A percentile compares a stretch with the other conserved stretches of the same genome.
These are phyloP conservation scores for Karstenula rhodostoma DNA, from an alignment of 2,329 filamentous ascomycete genomes.

Conservation along the genomic window DNA sequence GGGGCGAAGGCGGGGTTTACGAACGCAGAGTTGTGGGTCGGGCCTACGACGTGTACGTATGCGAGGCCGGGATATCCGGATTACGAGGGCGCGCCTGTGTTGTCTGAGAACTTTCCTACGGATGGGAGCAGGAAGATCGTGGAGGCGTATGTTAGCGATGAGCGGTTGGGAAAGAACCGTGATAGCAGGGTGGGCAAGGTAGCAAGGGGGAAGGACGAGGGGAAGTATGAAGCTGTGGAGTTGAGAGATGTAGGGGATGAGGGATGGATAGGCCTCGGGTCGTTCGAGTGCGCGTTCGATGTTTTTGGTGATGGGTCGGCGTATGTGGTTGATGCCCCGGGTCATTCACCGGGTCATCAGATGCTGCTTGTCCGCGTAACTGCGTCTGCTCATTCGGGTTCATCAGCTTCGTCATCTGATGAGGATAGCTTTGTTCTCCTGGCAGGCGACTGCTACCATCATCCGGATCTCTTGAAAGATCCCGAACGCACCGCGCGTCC, in stretches of 20 bases:
- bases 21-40: conserved; percentile 51
- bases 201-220: conserved; percentile 29
- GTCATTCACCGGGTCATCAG: conserved; percentile 62
- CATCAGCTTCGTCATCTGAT: not conserved
- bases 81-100: conserved; percentile 37
- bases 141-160: conserved; percentile 39
- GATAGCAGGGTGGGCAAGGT: conserved; percentile 40
- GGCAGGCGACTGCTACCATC: conserved; percentile 45
- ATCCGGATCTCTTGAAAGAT: conserved; percentile 36
- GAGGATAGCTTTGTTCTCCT: conserved; percentile 39
- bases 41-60: conserved; percentile 44
- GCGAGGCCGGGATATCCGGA: conserved; percentile 42
- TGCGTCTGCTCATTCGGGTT: not conserved
- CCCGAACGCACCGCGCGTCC: conserved; percentile 39
- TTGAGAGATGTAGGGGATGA: conserved; percentile 45
- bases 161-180: conserved; percentile 29
- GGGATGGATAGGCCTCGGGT: conserved; percentile 50
- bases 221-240: conserved; percentile 39
- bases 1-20: conserved; percentile 47
- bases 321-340: conserved; percentile 60
- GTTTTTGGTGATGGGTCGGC: conserved; percentile 59
- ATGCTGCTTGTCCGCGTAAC: conserved; percentile 47
- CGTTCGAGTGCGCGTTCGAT: conserved; percentile 58
- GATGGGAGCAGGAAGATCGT: conserved; percentile 55
- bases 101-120: conserved; percentile 52